phyloP scores from a whole-genome alignment of 257 asterid genomes.

The Nyctanthes arbortristis region DNA sequence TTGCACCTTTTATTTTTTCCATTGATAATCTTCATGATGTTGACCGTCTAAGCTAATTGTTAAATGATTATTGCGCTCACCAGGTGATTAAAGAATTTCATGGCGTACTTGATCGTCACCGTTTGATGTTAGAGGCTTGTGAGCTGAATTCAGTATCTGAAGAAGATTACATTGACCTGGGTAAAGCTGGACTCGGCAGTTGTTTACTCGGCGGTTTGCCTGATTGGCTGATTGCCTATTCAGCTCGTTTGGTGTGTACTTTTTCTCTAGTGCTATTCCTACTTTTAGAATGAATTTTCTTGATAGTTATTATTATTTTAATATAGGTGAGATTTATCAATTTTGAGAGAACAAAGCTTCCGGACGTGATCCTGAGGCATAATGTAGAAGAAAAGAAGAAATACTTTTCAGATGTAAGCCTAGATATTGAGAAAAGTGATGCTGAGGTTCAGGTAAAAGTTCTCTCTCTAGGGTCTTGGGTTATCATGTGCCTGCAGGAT shows the following conservation, averaged over 20 bases:
- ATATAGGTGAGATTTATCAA: slow-evolving; percentile 94
- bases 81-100: slow-evolving; percentile 88
- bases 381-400: slow-evolving; percentile 89
- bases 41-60: not conserved
- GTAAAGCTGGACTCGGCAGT: slow-evolving; percentile 97
- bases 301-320: slow-evolving; percentile 23
- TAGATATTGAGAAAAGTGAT: slow-evolving; percentile 89
- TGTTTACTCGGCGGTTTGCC: slow-evolving; percentile 98
- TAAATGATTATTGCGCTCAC: slow-evolving; percentile 25
- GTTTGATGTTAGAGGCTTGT: slow-evolving; percentile 87
- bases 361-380: slow-evolving; percentile 80
- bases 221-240: slow-evolving; percentile 91
- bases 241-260: slow-evolving; percentile 79
- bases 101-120: slow-evolving; percentile 86
- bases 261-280: slow-evolving; percentile 20
- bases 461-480: slow-evolving; percentile 8
- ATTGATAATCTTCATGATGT: slow-evolving; percentile 12
- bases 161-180: slow-evolving; percentile 89
- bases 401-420: slow-evolving; percentile 72
- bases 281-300: slow-evolving; percentile 10
- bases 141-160: slow-evolving; percentile 90
- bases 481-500: slow-evolving; percentile 1
- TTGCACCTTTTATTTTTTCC: not conserved
- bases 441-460: slow-evolving; percentile 89
- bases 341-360: slow-evolving; percentile 92